Evolutionary conservation across 2,329 filamentous ascomycete species (phyloP).

Genomic region (Rutstroemia sp.): DNA sequence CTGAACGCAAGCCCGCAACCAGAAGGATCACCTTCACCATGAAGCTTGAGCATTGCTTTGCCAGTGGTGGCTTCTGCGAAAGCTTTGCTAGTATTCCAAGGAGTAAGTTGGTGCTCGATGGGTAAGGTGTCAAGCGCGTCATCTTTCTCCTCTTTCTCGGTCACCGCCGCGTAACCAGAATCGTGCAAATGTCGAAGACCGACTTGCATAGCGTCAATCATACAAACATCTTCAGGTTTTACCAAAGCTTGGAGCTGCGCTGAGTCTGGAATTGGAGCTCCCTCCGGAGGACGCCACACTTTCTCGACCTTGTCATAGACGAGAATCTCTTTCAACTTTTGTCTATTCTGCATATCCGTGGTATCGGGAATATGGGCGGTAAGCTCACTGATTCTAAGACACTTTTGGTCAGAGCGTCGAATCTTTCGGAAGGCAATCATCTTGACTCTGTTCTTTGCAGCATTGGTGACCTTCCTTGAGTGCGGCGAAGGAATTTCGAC

Average conservation of each 20-base stretch:
- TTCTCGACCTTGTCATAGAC: conserved; percentile 82
- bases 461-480: conserved; percentile 89
- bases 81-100: conserved; percentile 95
- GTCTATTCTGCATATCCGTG: conserved; percentile 89
- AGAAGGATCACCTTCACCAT: conserved; percentile 91
- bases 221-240: conserved; percentile 88
- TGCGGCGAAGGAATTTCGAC: conserved; percentile 91
- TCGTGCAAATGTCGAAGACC: conserved; percentile 86
- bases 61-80: conserved; percentile 90
- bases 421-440: conserved; percentile 92
- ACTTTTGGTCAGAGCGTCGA: conserved; percentile 61
- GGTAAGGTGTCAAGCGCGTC: conserved; percentile 47
- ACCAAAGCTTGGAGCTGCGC: conserved; percentile 78
- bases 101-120: conserved; percentile 81
- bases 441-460: conserved; percentile 93
- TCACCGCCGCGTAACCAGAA: conserved; percentile 72
- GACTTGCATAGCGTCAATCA: conserved; percentile 95
- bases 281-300: conserved; percentile 68
- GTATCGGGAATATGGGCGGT: conserved; percentile 89
- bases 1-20: conserved; percentile 91
- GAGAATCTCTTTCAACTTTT: conserved; percentile 96
- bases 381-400: conserved; percentile 72
- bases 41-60: conserved; percentile 93
- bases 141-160: conserved; percentile 51
- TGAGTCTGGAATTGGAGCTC: conserved; percentile 73